Evolutionary conservation across 208 protist genomes (phyloP).

Genomic region (Trypanosomatidae sp.): DNA sequence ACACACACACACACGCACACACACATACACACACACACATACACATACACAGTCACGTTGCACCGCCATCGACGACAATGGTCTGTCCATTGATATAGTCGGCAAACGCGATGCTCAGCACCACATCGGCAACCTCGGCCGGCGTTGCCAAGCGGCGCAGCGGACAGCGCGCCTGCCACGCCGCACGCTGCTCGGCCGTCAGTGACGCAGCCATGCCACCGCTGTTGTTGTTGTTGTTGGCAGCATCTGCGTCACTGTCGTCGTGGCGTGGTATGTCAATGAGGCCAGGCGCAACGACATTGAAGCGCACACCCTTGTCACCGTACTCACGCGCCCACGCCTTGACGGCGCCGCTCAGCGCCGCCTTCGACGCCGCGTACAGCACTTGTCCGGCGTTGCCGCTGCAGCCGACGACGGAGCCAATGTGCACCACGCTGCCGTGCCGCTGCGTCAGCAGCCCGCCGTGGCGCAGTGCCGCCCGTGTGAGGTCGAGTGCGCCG

Average conservation of each 20-base stretch:
- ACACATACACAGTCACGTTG: slow-evolving; percentile 13
- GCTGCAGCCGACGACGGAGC: slow-evolving; percentile 49
- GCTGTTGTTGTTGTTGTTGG: slow-evolving; percentile 15
- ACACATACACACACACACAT: neutral
- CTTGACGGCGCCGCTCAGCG: slow-evolving; percentile 66
- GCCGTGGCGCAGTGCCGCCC: slow-evolving; percentile 59
- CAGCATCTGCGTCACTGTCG: too few species aligned
- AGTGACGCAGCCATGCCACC: slow-evolving; percentile 61
- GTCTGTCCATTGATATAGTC: slow-evolving; percentile 77
- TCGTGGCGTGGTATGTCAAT: too few species aligned
- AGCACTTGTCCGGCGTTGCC: slow-evolving; percentile 84
- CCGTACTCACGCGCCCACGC: slow-evolving; percentile 79
- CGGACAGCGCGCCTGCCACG: slow-evolving; percentile 32
- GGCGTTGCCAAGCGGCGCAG: slow-evolving; percentile 54
- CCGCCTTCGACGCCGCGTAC: slow-evolving; percentile 87
- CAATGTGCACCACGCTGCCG: slow-evolving; percentile 61
- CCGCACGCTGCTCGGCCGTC: slow-evolving; percentile 27
- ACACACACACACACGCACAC: neutral
- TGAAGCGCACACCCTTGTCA: slow-evolving; percentile 74
- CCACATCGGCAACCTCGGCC: slow-evolving; percentile 67
- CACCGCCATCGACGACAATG: slow-evolving; percentile 66
- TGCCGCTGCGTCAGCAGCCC: slow-evolving; percentile 41
- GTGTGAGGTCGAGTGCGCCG: slow-evolving; percentile 53
- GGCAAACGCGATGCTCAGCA: slow-evolving; percentile 28
- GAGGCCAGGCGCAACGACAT: slow-evolving; percentile 83